A percentile compares a stretch with the other conserved stretches of the same genome.
phyloP scores from a whole-genome alignment of 192 early-diverging fungal genomes.

The Podila verticillata region DNA sequence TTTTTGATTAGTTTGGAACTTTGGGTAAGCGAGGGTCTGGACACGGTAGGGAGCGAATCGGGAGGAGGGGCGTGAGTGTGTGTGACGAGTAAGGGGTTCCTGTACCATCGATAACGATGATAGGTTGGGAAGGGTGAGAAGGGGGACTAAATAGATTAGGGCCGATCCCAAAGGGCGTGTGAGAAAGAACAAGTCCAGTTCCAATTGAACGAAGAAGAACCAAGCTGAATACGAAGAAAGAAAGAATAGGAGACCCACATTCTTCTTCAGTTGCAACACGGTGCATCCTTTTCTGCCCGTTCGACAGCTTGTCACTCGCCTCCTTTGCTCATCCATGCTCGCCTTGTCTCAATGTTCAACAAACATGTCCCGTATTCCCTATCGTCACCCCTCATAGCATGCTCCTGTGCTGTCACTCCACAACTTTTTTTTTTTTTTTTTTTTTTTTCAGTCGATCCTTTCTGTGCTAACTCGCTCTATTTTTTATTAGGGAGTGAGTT shows the following conservation, averaged over 20 bases:
- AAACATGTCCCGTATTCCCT: not conserved
- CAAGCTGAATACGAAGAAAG: not conserved
- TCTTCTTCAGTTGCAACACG: not conserved
- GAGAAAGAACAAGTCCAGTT: too few species aligned
- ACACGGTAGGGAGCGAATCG: too few species aligned
- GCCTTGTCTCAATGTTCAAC: not conserved
- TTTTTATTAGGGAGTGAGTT: not conserved
- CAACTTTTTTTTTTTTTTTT: not conserved
- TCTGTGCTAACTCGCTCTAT: not conserved
- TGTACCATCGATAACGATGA: too few species aligned
- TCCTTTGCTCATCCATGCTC: not conserved
- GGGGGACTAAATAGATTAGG: too few species aligned
- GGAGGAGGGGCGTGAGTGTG: too few species aligned
- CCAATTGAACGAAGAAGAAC: too few species aligned
- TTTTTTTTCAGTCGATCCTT: not conserved
- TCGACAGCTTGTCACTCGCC: not conserved
- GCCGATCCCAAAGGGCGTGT: too few species aligned
- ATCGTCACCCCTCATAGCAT: not conserved
- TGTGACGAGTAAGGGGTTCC: too few species aligned
- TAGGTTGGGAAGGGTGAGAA: too few species aligned
- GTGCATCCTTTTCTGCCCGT: not conserved
- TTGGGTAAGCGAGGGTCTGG: too few species aligned
- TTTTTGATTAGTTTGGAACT: conserved; percentile 1
- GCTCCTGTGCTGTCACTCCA: not conserved
- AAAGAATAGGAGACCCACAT: not conserved